phyloP scores from a whole-genome alignment of 768 basidiomycete genomes.

The Boletus coccyginus region DNA sequence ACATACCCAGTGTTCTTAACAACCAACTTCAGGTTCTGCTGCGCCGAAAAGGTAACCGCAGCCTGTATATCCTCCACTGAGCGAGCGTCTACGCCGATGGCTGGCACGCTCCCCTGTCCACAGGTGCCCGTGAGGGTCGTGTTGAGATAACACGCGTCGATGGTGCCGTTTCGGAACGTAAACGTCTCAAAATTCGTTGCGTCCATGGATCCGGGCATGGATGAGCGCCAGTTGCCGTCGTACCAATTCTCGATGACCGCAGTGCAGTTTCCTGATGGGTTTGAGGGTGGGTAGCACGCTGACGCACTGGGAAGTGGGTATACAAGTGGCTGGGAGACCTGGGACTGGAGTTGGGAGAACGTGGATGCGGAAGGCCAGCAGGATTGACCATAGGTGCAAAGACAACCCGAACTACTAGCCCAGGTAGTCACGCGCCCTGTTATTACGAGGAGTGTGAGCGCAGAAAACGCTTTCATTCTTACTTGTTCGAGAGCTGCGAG shows the following conservation, averaged over 20 bases:
- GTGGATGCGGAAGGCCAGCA: slow-evolving; percentile 17
- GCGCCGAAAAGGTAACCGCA: slow-evolving; percentile 23
- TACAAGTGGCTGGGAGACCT: slow-evolving; percentile 16
- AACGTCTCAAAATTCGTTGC: slow-evolving; percentile 33
- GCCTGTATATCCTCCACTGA: slow-evolving; percentile 24
- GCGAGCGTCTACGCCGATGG: slow-evolving; percentile 24
- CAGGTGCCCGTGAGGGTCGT: slow-evolving; percentile 26
- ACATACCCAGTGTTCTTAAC: slow-evolving; percentile 31
- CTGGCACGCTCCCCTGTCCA: slow-evolving; percentile 25
- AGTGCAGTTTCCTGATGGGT: slow-evolving; percentile 38
- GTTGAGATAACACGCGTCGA: slow-evolving; percentile 34
- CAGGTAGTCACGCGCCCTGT: not conserved
- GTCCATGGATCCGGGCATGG: slow-evolving; percentile 41
- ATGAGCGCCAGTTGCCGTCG: slow-evolving; percentile 41
- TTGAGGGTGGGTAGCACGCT: slow-evolving; percentile 12
- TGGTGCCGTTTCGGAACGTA: slow-evolving; percentile 42
- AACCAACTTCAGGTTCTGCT: slow-evolving; percentile 20
- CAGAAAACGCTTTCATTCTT: not conserved
- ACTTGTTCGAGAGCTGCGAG: not conserved
- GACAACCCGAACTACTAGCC: slow-evolving; percentile 6
- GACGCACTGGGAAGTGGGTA: slow-evolving; percentile 17
- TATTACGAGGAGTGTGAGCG: not conserved
- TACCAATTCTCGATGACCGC: slow-evolving; percentile 26
- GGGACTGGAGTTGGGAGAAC: slow-evolving; percentile 14
- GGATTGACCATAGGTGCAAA: slow-evolving; percentile 17